Percentiles rank a stretch among this genome's conserved stretches.
Conservation (phyloP, 441 rosid species). For the Adansonia madagascariensis region DNA sequence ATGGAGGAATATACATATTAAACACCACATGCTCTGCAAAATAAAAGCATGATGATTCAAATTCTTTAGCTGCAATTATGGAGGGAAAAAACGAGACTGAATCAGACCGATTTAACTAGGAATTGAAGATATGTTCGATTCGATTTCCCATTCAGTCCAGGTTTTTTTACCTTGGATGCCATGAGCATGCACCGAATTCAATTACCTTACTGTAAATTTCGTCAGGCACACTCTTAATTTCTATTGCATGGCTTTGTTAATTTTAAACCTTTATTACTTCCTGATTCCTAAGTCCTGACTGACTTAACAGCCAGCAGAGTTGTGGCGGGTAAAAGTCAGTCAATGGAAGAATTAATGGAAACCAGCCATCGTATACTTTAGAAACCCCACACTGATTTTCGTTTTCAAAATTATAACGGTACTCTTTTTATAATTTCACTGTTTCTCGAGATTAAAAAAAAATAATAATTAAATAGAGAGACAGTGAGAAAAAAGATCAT, state of each 20-base stretch:
- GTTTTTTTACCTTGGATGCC: too few relatives aligned
- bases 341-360: slow-evolving; percentile 11
- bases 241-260: background rate
- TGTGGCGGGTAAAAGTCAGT: background rate
- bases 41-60: too few relatives aligned
- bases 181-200: background rate
- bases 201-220: background rate
- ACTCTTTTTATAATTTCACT: background rate
- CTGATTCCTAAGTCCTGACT: background rate
- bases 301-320: background rate
- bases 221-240: background rate
- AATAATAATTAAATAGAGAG: background rate
- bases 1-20: too few relatives aligned
- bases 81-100: too few relatives aligned
- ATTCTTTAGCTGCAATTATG: too few relatives aligned
- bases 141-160: too few relatives aligned
- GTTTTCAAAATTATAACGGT: background rate
- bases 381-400: background rate
- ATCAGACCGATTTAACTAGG: too few relatives aligned
- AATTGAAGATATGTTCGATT: too few relatives aligned
- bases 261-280: background rate
- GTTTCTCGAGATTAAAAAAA: background rate
- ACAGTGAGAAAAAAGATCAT: slow-evolving; percentile 22
- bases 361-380: background rate
- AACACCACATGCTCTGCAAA: too few relatives aligned